Conservation (phyloP, 768 basidiomycete species). For the Sporobolomyces roseus region DNA sequence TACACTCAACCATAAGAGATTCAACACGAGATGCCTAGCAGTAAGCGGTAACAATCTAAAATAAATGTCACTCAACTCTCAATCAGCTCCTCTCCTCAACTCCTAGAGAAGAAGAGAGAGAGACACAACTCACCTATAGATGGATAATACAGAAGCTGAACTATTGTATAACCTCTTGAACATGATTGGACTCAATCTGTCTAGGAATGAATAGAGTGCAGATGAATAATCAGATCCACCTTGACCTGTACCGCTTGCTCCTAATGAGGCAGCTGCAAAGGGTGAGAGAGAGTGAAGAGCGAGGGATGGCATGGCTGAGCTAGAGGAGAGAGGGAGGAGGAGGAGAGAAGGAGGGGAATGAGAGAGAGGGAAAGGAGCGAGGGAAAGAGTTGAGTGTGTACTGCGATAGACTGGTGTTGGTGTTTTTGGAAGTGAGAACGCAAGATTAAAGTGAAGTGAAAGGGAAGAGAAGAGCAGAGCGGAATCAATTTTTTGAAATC, state of each 20-base stretch:
- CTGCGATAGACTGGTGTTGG: too few relatives aligned
- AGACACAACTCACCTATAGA: slow-evolving; percentile 65
- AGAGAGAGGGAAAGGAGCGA: neutral
- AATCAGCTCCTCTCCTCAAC: neutral
- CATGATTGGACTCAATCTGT: slow-evolving; percentile 71
- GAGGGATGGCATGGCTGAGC: neutral
- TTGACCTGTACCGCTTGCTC: neutral
- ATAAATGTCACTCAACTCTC: slow-evolving; percentile 11
- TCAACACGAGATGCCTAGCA: slow-evolving; percentile 81
- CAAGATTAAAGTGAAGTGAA: too few relatives aligned
- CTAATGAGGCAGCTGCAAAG: neutral
- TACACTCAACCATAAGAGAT: slow-evolving; percentile 63
- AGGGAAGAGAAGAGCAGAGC: too few relatives aligned
- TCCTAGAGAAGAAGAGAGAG: slow-evolving; percentile 1
- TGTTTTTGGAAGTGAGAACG: too few relatives aligned
- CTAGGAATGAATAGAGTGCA: slow-evolving; percentile 59
- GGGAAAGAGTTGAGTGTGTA: neutral
- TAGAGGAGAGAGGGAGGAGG: neutral
- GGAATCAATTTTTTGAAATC: too few relatives aligned
- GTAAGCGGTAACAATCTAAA: slow-evolving; percentile 68
- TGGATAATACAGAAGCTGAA: slow-evolving; percentile 82
- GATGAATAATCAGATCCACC: slow-evolving; percentile 29
- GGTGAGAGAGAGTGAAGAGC: neutral
- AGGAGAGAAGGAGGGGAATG: neutral
- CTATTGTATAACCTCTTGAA: slow-evolving; percentile 74